Percentiles rank a stretch among this genome's conserved stretches.
phyloP scores from a whole-genome alignment of 202 grass and related monocot species.

The Eragrostis tef region DNA sequence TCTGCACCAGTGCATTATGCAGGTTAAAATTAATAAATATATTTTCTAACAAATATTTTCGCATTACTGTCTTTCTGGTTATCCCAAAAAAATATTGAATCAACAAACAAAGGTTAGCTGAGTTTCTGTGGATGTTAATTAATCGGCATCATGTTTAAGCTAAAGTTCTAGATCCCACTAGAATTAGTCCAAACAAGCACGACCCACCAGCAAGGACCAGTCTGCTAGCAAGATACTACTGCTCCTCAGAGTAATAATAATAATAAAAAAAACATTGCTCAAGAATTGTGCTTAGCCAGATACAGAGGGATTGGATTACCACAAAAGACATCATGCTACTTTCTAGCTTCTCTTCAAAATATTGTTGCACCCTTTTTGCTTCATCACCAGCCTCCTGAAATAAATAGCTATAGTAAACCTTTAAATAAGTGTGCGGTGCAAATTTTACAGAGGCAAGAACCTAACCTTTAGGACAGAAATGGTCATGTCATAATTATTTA shows the following conservation, averaged over 20 bases:
- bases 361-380: slow-evolving; percentile 61
- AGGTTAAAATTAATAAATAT: slow-evolving; percentile 3
- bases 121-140: too few relatives aligned
- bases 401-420: slow-evolving; percentile 14
- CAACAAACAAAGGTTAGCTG: not conserved
- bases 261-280: not conserved
- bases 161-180: slow-evolving; percentile 1
- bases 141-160: not conserved
- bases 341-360: slow-evolving; percentile 85
- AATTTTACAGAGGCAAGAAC: slow-evolving; percentile 10
- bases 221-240: too few relatives aligned
- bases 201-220: not conserved
- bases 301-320: slow-evolving; percentile 56
- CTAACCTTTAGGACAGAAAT: slow-evolving; percentile 85
- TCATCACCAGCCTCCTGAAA: slow-evolving; percentile 65
- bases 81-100: slow-evolving; percentile 9
- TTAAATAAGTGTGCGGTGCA: not conserved
- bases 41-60: not conserved
- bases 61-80: not conserved
- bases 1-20: slow-evolving; percentile 10
- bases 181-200: not conserved
- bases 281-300: not conserved
- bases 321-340: slow-evolving; percentile 72
- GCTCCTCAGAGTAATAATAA: too few relatives aligned
- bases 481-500: slow-evolving; percentile 96